These are phyloP conservation scores for Henningerozyma blattae DNA, from an alignment of 805 yeast genomes.

Conservation along the genomic window DNA sequence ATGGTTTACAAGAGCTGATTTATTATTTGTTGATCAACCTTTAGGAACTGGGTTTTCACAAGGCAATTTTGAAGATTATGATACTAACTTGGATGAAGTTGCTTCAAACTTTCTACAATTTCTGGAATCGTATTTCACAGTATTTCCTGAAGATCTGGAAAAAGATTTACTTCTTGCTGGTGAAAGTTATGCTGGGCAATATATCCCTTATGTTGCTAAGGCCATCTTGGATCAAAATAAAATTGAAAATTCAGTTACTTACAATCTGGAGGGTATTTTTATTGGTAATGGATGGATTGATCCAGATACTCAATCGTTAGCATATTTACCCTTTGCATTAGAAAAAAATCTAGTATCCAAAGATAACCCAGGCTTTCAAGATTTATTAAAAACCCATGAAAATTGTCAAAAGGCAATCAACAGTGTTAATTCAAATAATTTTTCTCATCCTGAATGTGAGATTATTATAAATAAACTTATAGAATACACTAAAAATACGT, in stretches of 20 bases:
- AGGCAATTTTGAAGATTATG: conserved; percentile 31
- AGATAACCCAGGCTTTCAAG: conserved; percentile 25
- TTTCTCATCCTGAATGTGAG: conserved; percentile 35
- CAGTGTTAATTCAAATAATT: conserved; percentile 8
- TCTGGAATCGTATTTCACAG: conserved; percentile 47
- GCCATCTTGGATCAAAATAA: conserved; percentile 40
- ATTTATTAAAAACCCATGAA: conserved; percentile 39
- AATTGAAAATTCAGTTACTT: conserved; percentile 6
- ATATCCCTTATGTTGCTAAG: conserved; percentile 76
- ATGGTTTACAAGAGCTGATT: conserved; percentile 72
- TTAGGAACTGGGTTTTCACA: conserved; percentile 85
- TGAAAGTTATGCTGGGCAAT: conserved; percentile 95
- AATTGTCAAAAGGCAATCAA: conserved; percentile 45
- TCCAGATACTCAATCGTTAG: conserved; percentile 72
- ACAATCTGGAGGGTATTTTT: conserved; percentile 51
- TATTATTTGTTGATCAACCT: conserved; percentile 89
- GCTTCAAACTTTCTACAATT: conserved; percentile 53
- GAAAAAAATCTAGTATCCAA: conserved; percentile 42
- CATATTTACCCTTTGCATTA: conserved; percentile 62
- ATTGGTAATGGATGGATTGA: conserved; percentile 95
- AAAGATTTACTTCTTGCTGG: conserved; percentile 77
- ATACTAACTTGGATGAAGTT: conserved; percentile 43
- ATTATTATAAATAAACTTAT: conserved; percentile 21
- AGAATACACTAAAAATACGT: conserved; percentile 21
- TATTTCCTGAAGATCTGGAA: conserved; percentile 59